phyloP scores from a whole-genome alignment of 805 yeast genomes.

The Monosporozyma unispora region DNA sequence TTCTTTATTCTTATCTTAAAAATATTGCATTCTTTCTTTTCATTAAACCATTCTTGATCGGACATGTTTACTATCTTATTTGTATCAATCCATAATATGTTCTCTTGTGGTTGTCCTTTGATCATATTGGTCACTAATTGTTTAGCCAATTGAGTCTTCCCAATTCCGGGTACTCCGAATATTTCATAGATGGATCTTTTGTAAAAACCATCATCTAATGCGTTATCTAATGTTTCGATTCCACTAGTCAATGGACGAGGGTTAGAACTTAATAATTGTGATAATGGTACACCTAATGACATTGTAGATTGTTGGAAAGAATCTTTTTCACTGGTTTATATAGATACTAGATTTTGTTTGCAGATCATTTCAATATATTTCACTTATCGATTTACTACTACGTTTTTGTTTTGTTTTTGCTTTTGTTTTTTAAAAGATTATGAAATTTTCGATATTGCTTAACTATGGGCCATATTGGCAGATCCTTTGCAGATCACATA shows the following conservation, averaged over 20 bases:
- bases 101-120: slow-evolving; percentile 7
- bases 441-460: too few species aligned
- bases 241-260: slow-evolving; percentile 21
- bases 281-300: slow-evolving; percentile 28
- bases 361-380: not conserved
- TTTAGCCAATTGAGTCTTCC: slow-evolving; percentile 22
- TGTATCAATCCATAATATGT: slow-evolving; percentile 25
- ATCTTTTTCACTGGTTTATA: not conserved
- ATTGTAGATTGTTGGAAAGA: slow-evolving; percentile 5
- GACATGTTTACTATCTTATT: slow-evolving; percentile 9
- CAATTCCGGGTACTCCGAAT: slow-evolving; percentile 29
- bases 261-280: slow-evolving; percentile 23
- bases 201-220: slow-evolving; percentile 21
- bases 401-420: too few species aligned
- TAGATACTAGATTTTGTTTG: not conserved
- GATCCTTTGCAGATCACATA: too few species aligned
- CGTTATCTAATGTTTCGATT: slow-evolving; percentile 15
- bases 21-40: not conserved
- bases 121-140: slow-evolving; percentile 11
- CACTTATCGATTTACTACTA: too few species aligned
- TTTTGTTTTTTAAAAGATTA: too few species aligned
- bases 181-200: slow-evolving; percentile 25
- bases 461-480: too few species aligned
- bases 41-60: not conserved
- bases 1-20: slow-evolving; percentile 13